Evolutionary conservation across 73 alveolate genomes (phyloP).

Genomic region (Tetrahymena malaccensis): DNA sequence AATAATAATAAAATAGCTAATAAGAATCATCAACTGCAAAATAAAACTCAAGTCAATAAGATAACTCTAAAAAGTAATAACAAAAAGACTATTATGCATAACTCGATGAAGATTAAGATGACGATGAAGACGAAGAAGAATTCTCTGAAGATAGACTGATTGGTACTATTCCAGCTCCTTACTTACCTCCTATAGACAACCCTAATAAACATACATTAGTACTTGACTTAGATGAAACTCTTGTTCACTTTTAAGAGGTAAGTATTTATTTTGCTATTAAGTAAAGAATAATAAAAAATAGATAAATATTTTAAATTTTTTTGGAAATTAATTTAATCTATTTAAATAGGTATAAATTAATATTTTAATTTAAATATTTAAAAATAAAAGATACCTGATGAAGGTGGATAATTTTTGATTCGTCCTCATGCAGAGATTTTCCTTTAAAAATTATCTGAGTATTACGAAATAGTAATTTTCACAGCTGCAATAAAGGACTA

Average conservation of each 20-base stretch:
- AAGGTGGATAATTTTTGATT: constrained; percentile 56
- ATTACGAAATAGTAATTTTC: constrained; percentile 77
- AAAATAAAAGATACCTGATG: background rate
- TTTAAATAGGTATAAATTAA: too few relatives aligned
- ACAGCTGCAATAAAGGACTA: constrained; percentile 85
- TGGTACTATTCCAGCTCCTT: background rate
- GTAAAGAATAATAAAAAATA: too few relatives aligned
- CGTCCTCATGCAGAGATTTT: constrained; percentile 81
- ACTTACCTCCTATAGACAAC: background rate
- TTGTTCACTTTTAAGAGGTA: constrained; percentile 66
- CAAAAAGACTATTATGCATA: background rate
- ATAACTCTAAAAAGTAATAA: background rate
- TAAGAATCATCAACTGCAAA: background rate
- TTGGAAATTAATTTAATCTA: too few relatives aligned
- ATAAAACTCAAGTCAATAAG: background rate
- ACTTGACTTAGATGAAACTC: constrained; percentile 83
- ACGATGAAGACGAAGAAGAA: background rate
- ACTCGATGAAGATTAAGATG: background rate
- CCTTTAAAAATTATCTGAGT: constrained; percentile 54
- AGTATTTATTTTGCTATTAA: background rate
- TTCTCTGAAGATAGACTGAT: background rate
- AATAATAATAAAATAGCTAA: background rate
- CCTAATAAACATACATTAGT: constrained; percentile 52
- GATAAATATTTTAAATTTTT: too few relatives aligned
- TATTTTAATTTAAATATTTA: background rate